A percentile compares a stretch with the other conserved stretches of the same genome.
Conservation (phyloP, 169 alveolate genomes). For the Plasmodium knowlesi region DNA sequence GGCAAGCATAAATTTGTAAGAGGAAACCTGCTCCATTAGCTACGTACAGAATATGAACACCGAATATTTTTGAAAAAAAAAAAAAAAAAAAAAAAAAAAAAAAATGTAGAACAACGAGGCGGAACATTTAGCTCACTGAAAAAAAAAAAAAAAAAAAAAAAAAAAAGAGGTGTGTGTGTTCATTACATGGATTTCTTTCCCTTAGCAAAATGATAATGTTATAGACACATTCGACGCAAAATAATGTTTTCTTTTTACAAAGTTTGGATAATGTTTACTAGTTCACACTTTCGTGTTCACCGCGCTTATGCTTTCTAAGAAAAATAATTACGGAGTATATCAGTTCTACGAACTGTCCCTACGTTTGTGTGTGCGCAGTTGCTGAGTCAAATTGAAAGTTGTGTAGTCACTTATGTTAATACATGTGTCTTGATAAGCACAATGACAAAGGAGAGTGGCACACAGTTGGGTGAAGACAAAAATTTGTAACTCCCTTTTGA, state of each 20-base stretch:
- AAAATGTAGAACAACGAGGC: not conserved
- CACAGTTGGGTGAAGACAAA: not conserved
- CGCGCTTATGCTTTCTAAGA: not conserved
- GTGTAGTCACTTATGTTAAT: not conserved
- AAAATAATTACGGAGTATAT: not conserved
- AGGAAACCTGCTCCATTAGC: not conserved
- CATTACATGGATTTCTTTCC: not conserved
- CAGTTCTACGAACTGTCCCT: not conserved
- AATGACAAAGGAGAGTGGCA: not conserved
- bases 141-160: not conserved
- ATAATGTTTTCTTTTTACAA: not conserved
- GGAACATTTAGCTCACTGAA: not conserved
- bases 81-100: not conserved
- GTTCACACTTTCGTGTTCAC: not conserved
- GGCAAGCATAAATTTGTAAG: not conserved
- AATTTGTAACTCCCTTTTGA: not conserved
- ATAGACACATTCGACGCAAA: not conserved
- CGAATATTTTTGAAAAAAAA: not conserved
- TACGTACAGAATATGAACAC: not conserved
- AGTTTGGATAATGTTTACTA: not conserved
- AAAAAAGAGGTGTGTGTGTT: not conserved
- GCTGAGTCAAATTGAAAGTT: not conserved
- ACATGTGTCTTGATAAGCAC: not conserved
- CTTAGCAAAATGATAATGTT: not conserved
- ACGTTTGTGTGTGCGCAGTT: not conserved